Conservation (phyloP, 352 stramenopile species). For the Phytophthora macrochlamydospora region DNA sequence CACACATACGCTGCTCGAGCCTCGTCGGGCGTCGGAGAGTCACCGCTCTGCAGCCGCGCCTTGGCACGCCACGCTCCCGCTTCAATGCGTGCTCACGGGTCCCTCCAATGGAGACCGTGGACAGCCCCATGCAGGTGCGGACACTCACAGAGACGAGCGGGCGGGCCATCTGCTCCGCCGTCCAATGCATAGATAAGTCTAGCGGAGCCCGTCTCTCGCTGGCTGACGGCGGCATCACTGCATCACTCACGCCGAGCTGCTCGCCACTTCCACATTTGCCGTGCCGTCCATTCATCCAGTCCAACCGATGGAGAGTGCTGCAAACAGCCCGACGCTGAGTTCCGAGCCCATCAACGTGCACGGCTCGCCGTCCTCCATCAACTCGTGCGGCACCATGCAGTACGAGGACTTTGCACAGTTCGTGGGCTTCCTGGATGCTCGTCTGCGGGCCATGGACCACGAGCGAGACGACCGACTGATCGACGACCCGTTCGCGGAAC, state of each 20-base stretch:
- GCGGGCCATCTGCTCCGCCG: neutral
- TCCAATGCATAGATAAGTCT: slow-evolving; percentile 5
- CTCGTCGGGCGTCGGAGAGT: too few species aligned
- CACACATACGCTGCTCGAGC: too few species aligned
- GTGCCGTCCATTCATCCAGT: neutral
- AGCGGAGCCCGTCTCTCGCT: neutral
- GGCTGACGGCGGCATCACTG: neutral
- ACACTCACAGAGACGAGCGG: slow-evolving; percentile 1
- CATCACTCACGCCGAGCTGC: neutral
- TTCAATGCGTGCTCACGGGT: neutral
- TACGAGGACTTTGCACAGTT: slow-evolving; percentile 49
- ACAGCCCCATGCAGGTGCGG: slow-evolving; percentile 1
- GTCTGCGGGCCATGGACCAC: slow-evolving; percentile 43
- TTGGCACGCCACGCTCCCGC: slow-evolving; percentile 5
- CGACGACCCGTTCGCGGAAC: slow-evolving; percentile 51
- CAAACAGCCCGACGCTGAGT: slow-evolving; percentile 20
- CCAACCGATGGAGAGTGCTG: slow-evolving; percentile 19
- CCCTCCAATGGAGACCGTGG: neutral
- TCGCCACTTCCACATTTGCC: neutral
- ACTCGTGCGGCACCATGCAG: slow-evolving; percentile 22
- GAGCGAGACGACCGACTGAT: slow-evolving; percentile 41
- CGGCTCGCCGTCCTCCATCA: neutral
- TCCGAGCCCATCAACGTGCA: slow-evolving; percentile 17
- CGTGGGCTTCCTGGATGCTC: slow-evolving; percentile 47
- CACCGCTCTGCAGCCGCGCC: neutral